Conservation (phyloP, 148 eudicot genomes). For the Amaranthus hypochondriacus region DNA sequence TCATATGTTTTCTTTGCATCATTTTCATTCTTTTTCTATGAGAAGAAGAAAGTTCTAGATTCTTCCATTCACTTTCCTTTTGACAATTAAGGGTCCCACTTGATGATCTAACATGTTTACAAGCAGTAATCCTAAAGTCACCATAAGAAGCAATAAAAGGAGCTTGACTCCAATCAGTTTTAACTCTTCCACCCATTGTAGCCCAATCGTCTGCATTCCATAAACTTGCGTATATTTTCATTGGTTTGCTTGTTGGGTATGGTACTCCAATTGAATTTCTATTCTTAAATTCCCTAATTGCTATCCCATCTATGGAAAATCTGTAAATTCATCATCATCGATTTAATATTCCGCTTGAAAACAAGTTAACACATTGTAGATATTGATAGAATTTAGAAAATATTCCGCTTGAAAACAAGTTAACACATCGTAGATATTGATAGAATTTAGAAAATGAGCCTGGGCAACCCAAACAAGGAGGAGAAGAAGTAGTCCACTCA, state of each 20-base stretch:
- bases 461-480: too few species aligned
- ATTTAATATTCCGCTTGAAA: too few species aligned
- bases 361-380: too few species aligned
- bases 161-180: constrained; percentile 19
- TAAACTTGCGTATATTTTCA: constrained; percentile 18
- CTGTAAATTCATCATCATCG: too few species aligned
- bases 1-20: constrained; percentile 12
- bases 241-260: constrained; percentile 11
- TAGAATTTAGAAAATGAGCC: too few species aligned
- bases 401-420: too few species aligned
- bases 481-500: too few species aligned
- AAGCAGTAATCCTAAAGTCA: constrained; percentile 12
- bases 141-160: constrained; percentile 18
- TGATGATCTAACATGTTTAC: constrained; percentile 2
- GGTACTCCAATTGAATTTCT: neutral
- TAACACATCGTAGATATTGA: too few species aligned
- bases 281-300: constrained; percentile 19
- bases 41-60: neutral
- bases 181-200: constrained; percentile 18
- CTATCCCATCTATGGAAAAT: constrained; percentile 6
- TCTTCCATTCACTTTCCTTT: constrained; percentile 9
- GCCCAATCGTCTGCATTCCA: constrained; percentile 27
- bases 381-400: too few species aligned
- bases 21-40: constrained; percentile 9
- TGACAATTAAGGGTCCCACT: neutral